Conservation (phyloP, 2,329 filamentous ascomycete species). For the Sodiomyces alkalinus region DNA sequence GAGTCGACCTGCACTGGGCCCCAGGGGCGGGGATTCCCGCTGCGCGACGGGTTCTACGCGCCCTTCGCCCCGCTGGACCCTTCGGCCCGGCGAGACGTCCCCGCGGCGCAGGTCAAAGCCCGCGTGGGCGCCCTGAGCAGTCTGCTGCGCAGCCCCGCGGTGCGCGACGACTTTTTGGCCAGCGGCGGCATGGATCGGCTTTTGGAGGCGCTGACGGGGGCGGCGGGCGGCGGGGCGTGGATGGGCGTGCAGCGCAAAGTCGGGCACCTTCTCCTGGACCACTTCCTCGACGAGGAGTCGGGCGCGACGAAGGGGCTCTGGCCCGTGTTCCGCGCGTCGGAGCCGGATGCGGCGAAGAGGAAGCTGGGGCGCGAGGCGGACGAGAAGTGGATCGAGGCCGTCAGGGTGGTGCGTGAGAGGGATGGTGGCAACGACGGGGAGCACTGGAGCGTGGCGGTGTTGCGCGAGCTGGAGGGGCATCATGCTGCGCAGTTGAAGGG, state of each 20-base stretch:
- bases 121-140: conserved; percentile 37
- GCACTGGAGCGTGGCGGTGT: conserved; percentile 7
- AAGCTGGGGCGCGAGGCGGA: conserved; percentile 5
- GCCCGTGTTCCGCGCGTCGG: conserved; percentile 20
- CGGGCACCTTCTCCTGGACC: conserved; percentile 45
- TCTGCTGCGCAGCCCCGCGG: conserved; percentile 35
- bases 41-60: conserved; percentile 25
- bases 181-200: conserved; percentile 37
- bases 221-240: conserved; percentile 27
- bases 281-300: conserved; percentile 51
- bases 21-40: conserved; percentile 5
- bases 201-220: conserved; percentile 33
- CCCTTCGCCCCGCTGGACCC: conserved; percentile 18
- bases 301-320: conserved; percentile 42
- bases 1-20: conserved; percentile 18
- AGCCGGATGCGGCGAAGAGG: conserved; percentile 6
- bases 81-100: conserved; percentile 1
- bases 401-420: conserved; percentile 5
- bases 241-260: conserved; percentile 35
- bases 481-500: conserved; percentile 7
- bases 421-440: conserved; percentile 3
- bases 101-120: conserved; percentile 16
- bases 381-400: conserved; percentile 5
- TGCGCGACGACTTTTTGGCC: conserved; percentile 40
- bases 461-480: conserved; percentile 5